Evolutionary conservation across 345 rosid genomes (phyloP).

Genomic region (Populus alba): DNA sequence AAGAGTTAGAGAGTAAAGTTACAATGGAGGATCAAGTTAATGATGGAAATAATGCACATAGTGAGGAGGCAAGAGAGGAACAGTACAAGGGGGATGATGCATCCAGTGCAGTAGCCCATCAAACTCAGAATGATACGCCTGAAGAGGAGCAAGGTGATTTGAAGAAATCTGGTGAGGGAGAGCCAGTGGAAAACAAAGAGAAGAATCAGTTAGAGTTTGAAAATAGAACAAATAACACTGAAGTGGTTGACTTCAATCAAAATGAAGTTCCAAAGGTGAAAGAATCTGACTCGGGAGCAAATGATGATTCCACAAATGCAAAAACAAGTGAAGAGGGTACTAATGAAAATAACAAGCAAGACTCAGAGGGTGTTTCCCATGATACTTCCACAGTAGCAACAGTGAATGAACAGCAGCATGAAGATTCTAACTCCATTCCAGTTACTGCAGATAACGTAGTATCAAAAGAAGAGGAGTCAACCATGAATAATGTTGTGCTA

Average conservation of each 20-base stretch:
- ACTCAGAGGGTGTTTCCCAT: slow-evolving; percentile 17
- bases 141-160: slow-evolving; percentile 34
- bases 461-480: slow-evolving; percentile 28
- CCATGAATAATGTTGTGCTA: slow-evolving; percentile 30
- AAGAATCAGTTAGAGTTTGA: slow-evolving; percentile 20
- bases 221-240: slow-evolving; percentile 22
- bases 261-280: slow-evolving; percentile 36
- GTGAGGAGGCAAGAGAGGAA: slow-evolving; percentile 67
- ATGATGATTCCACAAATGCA: slow-evolving; percentile 11
- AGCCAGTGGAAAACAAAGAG: slow-evolving; percentile 33
- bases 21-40: slow-evolving; percentile 34
- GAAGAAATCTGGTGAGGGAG: slow-evolving; percentile 25
- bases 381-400: slow-evolving; percentile 19
- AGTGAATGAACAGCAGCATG: slow-evolving; percentile 23
- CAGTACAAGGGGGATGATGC: slow-evolving; percentile 83
- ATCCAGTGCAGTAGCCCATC: slow-evolving; percentile 66
- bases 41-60: slow-evolving; percentile 41
- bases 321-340: slow-evolving; percentile 20
- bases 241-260: slow-evolving; percentile 25
- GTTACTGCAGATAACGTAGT: slow-evolving; percentile 5
- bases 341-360: slow-evolving; percentile 29
- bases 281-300: slow-evolving; percentile 24
- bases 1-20: slow-evolving; percentile 23
- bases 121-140: slow-evolving; percentile 29
- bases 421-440: slow-evolving; percentile 9